Evolutionary conservation across 768 basidiomycete genomes (phyloP).

Genomic region (Lactarius evosmus): DNA sequence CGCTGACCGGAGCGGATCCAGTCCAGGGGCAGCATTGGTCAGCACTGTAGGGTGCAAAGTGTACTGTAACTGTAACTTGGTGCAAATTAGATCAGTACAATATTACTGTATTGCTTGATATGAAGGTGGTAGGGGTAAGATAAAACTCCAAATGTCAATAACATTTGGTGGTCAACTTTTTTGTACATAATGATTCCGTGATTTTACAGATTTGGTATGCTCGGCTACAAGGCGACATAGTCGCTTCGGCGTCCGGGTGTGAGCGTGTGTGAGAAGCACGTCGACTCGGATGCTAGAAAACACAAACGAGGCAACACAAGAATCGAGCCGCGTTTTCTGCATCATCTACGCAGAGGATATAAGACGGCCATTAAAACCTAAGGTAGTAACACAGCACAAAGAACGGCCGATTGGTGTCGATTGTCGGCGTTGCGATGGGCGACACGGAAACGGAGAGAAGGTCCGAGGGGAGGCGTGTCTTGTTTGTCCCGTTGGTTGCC

Average conservation of each 20-base stretch:
- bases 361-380: background rate
- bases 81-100: too few species aligned
- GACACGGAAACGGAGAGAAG: background rate
- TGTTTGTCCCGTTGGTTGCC: constrained; percentile 2
- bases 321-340: background rate
- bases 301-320: background rate
- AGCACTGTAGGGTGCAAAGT: background rate
- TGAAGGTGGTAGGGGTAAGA: too few species aligned
- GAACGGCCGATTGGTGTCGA: background rate
- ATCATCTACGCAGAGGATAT: background rate
- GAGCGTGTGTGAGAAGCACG: background rate
- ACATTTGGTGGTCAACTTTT: background rate
- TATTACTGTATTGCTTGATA: too few species aligned
- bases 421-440: constrained; percentile 8
- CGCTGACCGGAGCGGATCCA: background rate
- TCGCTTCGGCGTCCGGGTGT: background rate
- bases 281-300: background rate
- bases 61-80: too few species aligned
- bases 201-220: background rate
- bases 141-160: too few species aligned
- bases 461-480: background rate
- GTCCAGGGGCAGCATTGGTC: too few species aligned
- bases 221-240: background rate
- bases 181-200: background rate
- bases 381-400: background rate